Evolutionary conservation across 2,329 filamentous ascomycete genomes (phyloP).

Genomic region (Colletotrichum sansevieriae): DNA sequence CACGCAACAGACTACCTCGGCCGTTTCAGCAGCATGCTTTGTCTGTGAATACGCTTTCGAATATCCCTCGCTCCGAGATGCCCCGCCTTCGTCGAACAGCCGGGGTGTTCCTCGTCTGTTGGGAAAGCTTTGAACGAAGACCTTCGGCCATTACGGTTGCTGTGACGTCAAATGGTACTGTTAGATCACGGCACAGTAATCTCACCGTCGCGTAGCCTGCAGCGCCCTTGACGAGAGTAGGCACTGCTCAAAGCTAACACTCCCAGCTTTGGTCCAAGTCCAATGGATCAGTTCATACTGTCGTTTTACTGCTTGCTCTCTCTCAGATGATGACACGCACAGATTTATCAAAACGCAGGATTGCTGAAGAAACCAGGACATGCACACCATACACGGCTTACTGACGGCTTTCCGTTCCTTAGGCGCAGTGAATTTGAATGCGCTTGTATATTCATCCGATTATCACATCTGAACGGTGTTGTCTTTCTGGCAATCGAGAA

Average conservation of each 20-base stretch:
- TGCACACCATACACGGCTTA: too few relatives aligned
- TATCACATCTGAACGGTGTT: conserved; percentile 8
- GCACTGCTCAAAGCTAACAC: not conserved
- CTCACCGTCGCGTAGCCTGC: too few relatives aligned
- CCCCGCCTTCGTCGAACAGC: not conserved
- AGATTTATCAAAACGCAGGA: too few relatives aligned
- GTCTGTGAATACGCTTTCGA: conserved; percentile 16
- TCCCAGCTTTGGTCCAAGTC: too few relatives aligned
- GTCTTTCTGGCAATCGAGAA: not conserved
- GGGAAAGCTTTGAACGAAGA: conserved; percentile 19
- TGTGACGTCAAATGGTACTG: conserved; percentile 14
- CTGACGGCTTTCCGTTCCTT: too few relatives aligned
- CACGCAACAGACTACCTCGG: conserved; percentile 30
- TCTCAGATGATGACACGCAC: not conserved
- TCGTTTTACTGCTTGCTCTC: too few relatives aligned
- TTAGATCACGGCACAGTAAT: not conserved
- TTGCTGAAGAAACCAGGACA: too few relatives aligned
- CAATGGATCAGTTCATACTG: too few relatives aligned
- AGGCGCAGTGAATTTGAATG: not conserved
- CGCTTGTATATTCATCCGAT: conserved; percentile 29
- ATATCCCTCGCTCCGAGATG: not conserved
- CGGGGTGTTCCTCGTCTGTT: conserved; percentile 13
- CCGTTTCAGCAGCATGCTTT: conserved; percentile 28
- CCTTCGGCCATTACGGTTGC: not conserved
- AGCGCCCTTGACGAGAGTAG: not conserved